Base-by-base conservation (phyloP, 2,329 filamentous ascomycete species). In the Hymenoscyphus infarciens region DNA sequence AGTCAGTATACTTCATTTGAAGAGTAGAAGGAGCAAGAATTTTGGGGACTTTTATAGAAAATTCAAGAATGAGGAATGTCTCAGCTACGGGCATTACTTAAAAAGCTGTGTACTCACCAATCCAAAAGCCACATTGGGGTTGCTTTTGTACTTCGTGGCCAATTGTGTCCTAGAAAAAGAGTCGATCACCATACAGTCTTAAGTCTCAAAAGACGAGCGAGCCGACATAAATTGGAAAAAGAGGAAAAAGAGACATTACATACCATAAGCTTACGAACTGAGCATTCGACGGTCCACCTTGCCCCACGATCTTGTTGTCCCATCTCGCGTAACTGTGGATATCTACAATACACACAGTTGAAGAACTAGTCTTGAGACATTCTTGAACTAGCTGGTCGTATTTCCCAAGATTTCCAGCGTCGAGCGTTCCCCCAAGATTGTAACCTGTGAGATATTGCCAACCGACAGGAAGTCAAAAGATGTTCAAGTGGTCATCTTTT, bases 361-460 rank as follows among this genome's bases (percentile, higher is more conserved):
- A 74, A 1, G 84, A 82, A 27, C 84, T 84, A 0, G 83, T 83
- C 22, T 71, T 75, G 22, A 87, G 74, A 67, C 85, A 88, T 29
- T 78, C 79, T 67, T 85, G 79, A 29, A 87, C 77, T 8, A 87
- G 74, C 29, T 78, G 75, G 68, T 87, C 80, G 68, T 85, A 87
- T 39, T 79, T 77, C 2, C 70, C 79, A 29, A 82, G 72, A 62
- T 83, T 83, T 15, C 68, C 72, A n/a, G 74, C 55, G 69, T 86
- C 75, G 35, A 88, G 76, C 11, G 74, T 75, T 29, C 77, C 80
- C 27, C 81, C 82, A 19, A 82, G 72, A 54, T 80, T 74, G 65
- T 80, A 78, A 67, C 82, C 81, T 62, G 81, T 76, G n/a, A 87
- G 78, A 67, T 80, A 87, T 68, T 87, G 84, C 85, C 85, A 87